Evolutionary conservation across 805 yeast genomes (phyloP).

Genomic region (Candida ortonii): DNA sequence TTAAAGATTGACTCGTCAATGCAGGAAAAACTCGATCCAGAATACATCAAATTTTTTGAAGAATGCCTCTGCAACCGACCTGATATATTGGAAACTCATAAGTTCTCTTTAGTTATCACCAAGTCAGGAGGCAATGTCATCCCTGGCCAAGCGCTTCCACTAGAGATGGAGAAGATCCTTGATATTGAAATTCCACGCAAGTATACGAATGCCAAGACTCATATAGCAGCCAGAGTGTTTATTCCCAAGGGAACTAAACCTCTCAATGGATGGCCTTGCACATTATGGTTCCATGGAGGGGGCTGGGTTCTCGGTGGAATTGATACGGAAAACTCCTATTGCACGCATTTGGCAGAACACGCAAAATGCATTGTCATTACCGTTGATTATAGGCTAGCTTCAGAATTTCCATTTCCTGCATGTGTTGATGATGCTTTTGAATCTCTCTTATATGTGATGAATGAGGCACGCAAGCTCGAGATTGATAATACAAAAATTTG

Average conservation of each 20-base stretch:
- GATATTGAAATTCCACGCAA: slow-evolving; percentile 24
- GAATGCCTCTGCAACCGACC: slow-evolving; percentile 21
- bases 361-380: slow-evolving; percentile 37
- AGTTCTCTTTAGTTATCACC: slow-evolving; percentile 23
- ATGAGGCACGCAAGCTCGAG: slow-evolving; percentile 25
- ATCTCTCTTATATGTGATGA: slow-evolving; percentile 32
- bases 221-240: slow-evolving; percentile 27
- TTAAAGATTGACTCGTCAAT: slow-evolving; percentile 26
- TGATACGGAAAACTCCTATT: slow-evolving; percentile 37
- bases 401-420: slow-evolving; percentile 49
- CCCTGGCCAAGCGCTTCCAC: slow-evolving; percentile 29
- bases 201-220: slow-evolving; percentile 26
- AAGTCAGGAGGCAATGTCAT: slow-evolving; percentile 25
- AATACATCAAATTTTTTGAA: slow-evolving; percentile 24
- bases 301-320: slow-evolving; percentile 35
- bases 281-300: slow-evolving; percentile 34
- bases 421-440: slow-evolving; percentile 42
- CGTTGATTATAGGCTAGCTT: slow-evolving; percentile 49
- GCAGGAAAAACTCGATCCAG: slow-evolving; percentile 22
- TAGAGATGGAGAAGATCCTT: slow-evolving; percentile 19
- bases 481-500: slow-evolving; percentile 35
- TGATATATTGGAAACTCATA: slow-evolving; percentile 24
- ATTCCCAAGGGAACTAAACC: slow-evolving; percentile 27
- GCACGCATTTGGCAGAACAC: slow-evolving; percentile 37
- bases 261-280: slow-evolving; percentile 28